Evolutionary conservation across 139 green algal genomes (phyloP).

Genomic region (Micromonas pusilla): DNA sequence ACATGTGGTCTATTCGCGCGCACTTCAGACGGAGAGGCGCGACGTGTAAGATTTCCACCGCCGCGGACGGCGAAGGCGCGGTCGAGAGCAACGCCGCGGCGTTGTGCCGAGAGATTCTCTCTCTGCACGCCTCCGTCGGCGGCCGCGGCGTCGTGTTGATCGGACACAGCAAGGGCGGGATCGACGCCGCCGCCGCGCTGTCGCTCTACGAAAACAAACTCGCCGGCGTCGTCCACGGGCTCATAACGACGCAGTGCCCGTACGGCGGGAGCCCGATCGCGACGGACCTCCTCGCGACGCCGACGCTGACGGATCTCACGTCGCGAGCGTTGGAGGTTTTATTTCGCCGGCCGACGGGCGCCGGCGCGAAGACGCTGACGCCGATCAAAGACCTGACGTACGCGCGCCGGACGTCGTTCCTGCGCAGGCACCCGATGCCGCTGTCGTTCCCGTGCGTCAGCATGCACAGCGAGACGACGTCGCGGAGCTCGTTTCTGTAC

Average conservation of each 20-base stretch:
- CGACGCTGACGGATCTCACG: conserved; percentile 18
- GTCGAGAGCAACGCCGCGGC: conserved; percentile 2
- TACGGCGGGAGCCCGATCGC: conserved; percentile 35
- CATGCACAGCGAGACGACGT: conserved; percentile 35
- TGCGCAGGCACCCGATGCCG: conserved; percentile 29
- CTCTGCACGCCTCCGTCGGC: neutral
- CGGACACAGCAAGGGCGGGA: conserved; percentile 39
- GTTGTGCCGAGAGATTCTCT: neutral
- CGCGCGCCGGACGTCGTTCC: conserved; percentile 13
- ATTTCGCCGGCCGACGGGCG: neutral
- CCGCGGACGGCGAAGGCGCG: neutral
- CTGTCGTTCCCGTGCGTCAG: conserved; percentile 27
- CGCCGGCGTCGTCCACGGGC: conserved; percentile 19
- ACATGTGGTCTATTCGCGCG: neutral
- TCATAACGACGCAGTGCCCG: conserved; percentile 35
- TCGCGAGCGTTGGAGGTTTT: conserved; percentile 22
- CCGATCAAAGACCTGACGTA: conserved; percentile 38
- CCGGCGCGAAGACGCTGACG: conserved; percentile 25
- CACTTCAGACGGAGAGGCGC: neutral
- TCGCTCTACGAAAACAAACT: conserved; percentile 23
- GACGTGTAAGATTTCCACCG: neutral
- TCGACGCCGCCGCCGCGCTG: conserved; percentile 36
- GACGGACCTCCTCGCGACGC: conserved; percentile 29
- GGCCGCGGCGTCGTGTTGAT: conserved; percentile 27
- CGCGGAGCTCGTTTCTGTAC: conserved; percentile 3